A percentile compares a stretch with the other conserved stretches of the same genome.
phyloP scores from a whole-genome alignment of 768 basidiomycete genomes.

The Fomitopsis serialis region DNA sequence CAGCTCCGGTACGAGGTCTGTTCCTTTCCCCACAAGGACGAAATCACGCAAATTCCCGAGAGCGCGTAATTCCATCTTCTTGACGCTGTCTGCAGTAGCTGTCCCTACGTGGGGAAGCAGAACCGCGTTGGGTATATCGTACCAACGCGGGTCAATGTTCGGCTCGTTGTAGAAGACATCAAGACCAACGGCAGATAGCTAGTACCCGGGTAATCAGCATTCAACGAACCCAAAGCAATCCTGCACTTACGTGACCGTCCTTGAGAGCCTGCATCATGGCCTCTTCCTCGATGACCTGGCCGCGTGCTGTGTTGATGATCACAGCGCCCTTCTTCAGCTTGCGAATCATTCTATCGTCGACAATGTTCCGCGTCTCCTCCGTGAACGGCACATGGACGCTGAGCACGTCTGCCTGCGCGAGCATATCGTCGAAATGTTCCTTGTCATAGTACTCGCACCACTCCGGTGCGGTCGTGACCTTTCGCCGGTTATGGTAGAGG shows the following conservation, averaged over 20 bases:
- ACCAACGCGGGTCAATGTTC: constrained; percentile 66
- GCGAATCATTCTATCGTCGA: constrained; percentile 72
- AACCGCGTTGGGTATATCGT: constrained; percentile 76
- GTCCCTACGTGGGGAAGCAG: constrained; percentile 93
- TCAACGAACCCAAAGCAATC: neutral
- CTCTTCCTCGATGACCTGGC: constrained; percentile 83
- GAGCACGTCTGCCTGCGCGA: constrained; percentile 74
- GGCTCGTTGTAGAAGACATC: constrained; percentile 89
- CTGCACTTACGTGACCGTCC: constrained; percentile 72
- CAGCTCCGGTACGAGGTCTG: constrained; percentile 62
- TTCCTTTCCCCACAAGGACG: constrained; percentile 54
- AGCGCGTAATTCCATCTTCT: constrained; percentile 81
- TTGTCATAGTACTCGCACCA: constrained; percentile 73
- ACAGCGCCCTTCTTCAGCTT: constrained; percentile 73
- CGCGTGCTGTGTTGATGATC: constrained; percentile 86
- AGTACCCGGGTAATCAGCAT: constrained; percentile 9
- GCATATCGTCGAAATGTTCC: constrained; percentile 55
- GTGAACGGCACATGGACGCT: constrained; percentile 83
- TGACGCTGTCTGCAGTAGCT: constrained; percentile 73
- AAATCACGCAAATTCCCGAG: constrained; percentile 73
- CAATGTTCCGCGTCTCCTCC: constrained; percentile 63
- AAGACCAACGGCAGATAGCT: constrained; percentile 78
- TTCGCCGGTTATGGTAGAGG: constrained; percentile 70
- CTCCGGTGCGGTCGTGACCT: constrained; percentile 49
- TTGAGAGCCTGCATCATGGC: constrained; percentile 83